Conservation (phyloP, 345 rosid genomes). For the Atalantia buxifolia region DNA sequence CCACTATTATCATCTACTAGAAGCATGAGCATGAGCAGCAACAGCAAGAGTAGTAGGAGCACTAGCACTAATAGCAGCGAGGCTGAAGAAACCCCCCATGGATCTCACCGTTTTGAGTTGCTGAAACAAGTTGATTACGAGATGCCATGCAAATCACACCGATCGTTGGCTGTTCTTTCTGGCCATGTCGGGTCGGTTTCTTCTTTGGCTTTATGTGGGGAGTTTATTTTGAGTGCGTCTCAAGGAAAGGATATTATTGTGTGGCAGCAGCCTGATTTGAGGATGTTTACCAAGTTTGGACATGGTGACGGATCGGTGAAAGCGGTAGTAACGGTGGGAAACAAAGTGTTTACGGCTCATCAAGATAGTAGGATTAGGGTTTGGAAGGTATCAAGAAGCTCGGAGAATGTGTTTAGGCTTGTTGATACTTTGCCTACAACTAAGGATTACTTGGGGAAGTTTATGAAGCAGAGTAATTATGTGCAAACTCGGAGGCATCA, state of each 20-base stretch:
- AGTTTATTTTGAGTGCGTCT: conserved; percentile 85
- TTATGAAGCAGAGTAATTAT: conserved; percentile 84
- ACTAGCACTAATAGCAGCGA: conserved; percentile 29
- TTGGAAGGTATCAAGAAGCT: conserved; percentile 76
- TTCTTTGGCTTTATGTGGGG: conserved; percentile 81
- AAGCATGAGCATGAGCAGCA: conserved; percentile 37
- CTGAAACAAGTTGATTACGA: conserved; percentile 16
- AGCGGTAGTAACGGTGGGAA: conserved; percentile 64
- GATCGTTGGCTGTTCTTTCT: conserved; percentile 68
- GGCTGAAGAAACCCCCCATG: conserved; percentile 47
- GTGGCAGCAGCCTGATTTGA: conserved; percentile 97
- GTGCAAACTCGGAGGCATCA: conserved; percentile 67
- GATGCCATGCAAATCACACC: conserved; percentile 36
- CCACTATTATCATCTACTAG: conserved; percentile 48
- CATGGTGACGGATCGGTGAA: conserved; percentile 90
- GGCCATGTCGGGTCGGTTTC: conserved; percentile 87
- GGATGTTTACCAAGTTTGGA: conserved; percentile 82
- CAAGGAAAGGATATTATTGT: conserved; percentile 94
- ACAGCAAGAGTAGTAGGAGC: conserved; percentile 22
- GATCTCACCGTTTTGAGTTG: conserved; percentile 41
- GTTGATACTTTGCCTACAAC: conserved; percentile 83
- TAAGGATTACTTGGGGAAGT: conserved; percentile 72
- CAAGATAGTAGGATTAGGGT: conserved; percentile 89
- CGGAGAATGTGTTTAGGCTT: conserved; percentile 65
- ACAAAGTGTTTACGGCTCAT: conserved; percentile 80